These are phyloP conservation scores for Candida anutae DNA, from an alignment of 1,139 yeast genomes.

Conservation along the genomic window DNA sequence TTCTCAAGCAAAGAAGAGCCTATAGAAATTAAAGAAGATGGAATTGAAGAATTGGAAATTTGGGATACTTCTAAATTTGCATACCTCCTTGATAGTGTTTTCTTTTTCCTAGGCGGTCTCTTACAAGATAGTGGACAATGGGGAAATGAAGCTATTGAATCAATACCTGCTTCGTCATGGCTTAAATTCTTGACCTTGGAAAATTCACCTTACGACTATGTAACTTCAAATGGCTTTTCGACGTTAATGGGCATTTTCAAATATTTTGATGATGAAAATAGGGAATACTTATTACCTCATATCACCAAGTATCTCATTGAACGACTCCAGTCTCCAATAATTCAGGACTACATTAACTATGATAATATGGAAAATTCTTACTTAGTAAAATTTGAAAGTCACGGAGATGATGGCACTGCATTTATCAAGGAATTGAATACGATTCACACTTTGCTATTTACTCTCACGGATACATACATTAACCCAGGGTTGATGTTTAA, in stretches of 20 bases:
- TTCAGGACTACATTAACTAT: conserved; percentile 8
- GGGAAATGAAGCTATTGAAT: conserved; percentile 34
- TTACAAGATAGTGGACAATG: conserved; percentile 44
- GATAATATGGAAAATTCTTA: conserved; percentile 9
- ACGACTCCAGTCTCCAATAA: conserved; percentile 5
- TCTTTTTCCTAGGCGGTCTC: conserved; percentile 23
- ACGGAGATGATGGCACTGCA: conserved; percentile 20
- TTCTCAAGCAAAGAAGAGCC: conserved; percentile 33
- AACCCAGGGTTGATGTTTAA: conserved; percentile 44
- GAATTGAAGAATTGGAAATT: conserved; percentile 27
- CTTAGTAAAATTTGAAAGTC: conserved; percentile 20
- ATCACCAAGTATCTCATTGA: conserved; percentile 10
- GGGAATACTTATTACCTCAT: conserved; percentile 40
- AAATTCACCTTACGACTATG: conserved; percentile 56
- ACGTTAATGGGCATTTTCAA: conserved; percentile 48
- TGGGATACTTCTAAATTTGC: conserved; percentile 49
- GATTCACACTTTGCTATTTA: conserved; percentile 32
- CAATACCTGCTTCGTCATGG: conserved; percentile 38
- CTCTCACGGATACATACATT: conserved; percentile 47
- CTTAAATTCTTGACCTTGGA: conserved; percentile 33
- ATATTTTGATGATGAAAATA: conserved; percentile 49
- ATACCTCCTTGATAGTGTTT: conserved; percentile 38
- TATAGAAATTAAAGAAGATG: conserved; percentile 30
- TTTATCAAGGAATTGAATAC: conserved; percentile 27
- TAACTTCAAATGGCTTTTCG: conserved; percentile 45